Evolutionary conservation across 805 yeast species (phyloP), one percentile per base, ranked within the genome.

Genomic region (Wickerhamomyces bisporus): DNA sequence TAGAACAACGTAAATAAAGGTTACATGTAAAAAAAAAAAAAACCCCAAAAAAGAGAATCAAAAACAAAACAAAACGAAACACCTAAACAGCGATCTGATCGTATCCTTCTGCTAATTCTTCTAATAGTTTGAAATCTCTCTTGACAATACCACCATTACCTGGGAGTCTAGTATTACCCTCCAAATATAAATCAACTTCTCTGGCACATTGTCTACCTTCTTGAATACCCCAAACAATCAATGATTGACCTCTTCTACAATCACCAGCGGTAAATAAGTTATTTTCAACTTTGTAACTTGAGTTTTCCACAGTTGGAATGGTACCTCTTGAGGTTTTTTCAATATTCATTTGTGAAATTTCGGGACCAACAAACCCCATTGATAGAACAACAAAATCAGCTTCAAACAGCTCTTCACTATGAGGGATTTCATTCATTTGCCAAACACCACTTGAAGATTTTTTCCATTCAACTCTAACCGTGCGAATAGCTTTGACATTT

Each of bases 181-280:
- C 78, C 61, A 91, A 71, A 61, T 62, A 84, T 50, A 70, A 62
- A 59, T 91, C 98, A 46, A 91, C 94, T 52, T 86, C 88, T 50
- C 96, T 75, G 26, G 98, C 98, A 77, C 96, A 88, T 66, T 91
- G 96, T 71, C 98, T 81, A 50, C 98, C 98, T 68, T 91, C 98
- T 68, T 93, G 98, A 52, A 91, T 91, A 68, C 98, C 98, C 98
- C 98, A 93, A 39, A 91, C 98, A 61, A 91, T 91, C 62, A 91
- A 76, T 3, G 96, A 86, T 71, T 91, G 98, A 21, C 98, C 98
- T 68, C 98, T 81, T 73, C 98, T 84, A 69, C 98, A 93, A 65
- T 91, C 98, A 66, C 98, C 98, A 35, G 98, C 97, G 34, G 96
- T 86, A 57, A 89, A 91, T 43, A 88, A 57, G 52, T 87, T 88